Base-by-base conservation (phyloP, 345 rosid genomes). In the Populus davidiana region DNA sequence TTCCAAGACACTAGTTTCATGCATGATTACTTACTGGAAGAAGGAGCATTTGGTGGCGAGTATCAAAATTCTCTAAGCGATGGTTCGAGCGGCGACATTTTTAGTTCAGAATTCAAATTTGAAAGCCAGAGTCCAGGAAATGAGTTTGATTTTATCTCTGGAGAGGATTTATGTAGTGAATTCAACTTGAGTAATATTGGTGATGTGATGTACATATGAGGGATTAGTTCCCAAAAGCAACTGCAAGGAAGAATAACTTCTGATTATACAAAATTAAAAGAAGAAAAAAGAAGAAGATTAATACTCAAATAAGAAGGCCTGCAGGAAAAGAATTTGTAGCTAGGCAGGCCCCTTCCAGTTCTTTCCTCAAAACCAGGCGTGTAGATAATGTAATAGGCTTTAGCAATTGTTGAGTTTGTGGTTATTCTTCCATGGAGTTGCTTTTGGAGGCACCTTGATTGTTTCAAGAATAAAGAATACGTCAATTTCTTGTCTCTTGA, bases 191-290 rank as follows among this genome's bases (percentile, higher is more conserved):
- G 76, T 70, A 78, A 75, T 20, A 13, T 33, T 49, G 13, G 52
- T 74, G 84, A 88, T 82, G 81, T 86, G 36, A 75, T 84, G 83
- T 89, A 81, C 83, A 78, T 86, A 33, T 91, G 85, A 82, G 27
- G 54, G 27, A 33, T 8, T 8, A 43, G 56, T 78, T 85, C 41
- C 25, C 64, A 59, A 68, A 43, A 25, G 69, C 39, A 52, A 72
- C 61, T 67, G 63, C 18, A 44, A 65, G 78, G 82, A 69, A 73
- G 84, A 85, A 82, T 71, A 71, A 41, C 73, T 47, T 82, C 70
- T 77, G 76, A 86, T 77, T 75, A 6, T 14, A 74, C 69, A 71
- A 43, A 59, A 23, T 25, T 25, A 27, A 27, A n/a, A 23, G 11
- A 8, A 3, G 1, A 56, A 9, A 21, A 54, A 20, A 6, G 10